A percentile compares a stretch with the other conserved stretches of the same genome.
These are phyloP conservation scores for Tilletia setariae DNA, from an alignment of 1,284 basidiomycete genomes.

Conservation along the genomic window DNA sequence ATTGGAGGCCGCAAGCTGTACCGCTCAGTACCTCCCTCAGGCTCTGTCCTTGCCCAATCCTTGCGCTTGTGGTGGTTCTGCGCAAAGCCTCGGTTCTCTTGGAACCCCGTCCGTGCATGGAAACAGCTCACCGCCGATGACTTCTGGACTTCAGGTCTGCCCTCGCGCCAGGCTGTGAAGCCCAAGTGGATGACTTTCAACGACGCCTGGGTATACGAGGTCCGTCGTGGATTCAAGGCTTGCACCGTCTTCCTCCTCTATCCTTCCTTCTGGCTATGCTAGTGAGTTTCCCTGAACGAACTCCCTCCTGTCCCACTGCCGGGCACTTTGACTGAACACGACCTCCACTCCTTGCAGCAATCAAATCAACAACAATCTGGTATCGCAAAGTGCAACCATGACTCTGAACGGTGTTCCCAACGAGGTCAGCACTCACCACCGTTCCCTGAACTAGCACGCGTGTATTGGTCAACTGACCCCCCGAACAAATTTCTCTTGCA, in stretches of 20 bases:
- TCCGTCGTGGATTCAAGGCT: conserved; percentile 75
- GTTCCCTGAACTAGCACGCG: no score
- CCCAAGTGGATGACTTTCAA: conserved; percentile 58
- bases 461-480: no score
- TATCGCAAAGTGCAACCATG: conserved; percentile 58
- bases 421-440: conserved; percentile 61
- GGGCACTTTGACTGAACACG: no score
- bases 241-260: conserved; percentile 77
- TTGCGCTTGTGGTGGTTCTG: conserved; percentile 50
- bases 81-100: conserved; percentile 50
- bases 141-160: conserved; percentile 73
- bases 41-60: conserved; percentile 71
- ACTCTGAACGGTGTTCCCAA: conserved; percentile 70
- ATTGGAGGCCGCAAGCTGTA: conserved; percentile 68
- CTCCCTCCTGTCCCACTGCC: no score
- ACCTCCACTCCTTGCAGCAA: conserved; percentile 30
- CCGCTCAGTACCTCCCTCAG: conserved; percentile 67
- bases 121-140: conserved; percentile 59
- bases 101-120: conserved; percentile 50
- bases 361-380: conserved; percentile 67
- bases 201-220: conserved; percentile 70
- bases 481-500: no score
- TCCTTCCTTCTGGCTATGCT: conserved; percentile 58
- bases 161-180: conserved; percentile 54
- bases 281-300: conserved; percentile 24